Conservation (phyloP, 2,329 filamentous ascomycete species). For the Penicillium italicum region DNA sequence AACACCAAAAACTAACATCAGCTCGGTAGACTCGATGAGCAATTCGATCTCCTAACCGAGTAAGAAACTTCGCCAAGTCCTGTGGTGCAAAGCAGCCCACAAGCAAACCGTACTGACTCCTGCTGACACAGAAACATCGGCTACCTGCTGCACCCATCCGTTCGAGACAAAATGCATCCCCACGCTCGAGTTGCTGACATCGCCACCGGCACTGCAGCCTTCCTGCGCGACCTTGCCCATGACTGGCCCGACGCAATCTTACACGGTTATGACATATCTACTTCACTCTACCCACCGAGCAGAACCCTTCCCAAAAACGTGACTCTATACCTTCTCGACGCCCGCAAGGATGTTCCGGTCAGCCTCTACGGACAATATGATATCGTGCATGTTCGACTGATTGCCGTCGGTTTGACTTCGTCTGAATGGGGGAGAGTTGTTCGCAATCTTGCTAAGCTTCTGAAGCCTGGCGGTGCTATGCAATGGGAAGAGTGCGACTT, state of each 20-base stretch:
- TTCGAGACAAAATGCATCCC: background rate
- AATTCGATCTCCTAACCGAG: conserved; percentile 2
- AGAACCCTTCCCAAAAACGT: conserved; percentile 14
- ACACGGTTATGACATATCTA: conserved; percentile 18
- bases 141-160: conserved; percentile 12
- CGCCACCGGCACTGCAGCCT: conserved; percentile 21
- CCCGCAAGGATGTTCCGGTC: conserved; percentile 10
- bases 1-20: background rate
- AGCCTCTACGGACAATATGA: conserved; percentile 22
- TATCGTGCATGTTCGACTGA: conserved; percentile 20
- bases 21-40: conserved; percentile 1
- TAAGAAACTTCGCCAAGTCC: background rate
- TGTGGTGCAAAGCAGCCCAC: background rate
- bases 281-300: conserved; percentile 5
- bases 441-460: conserved; percentile 3
- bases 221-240: conserved; percentile 10
- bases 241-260: conserved; percentile 10
- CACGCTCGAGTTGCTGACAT: conserved; percentile 19
- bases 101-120: background rate
- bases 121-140: conserved; percentile 8
- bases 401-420: background rate
- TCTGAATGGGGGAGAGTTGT: background rate
- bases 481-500: conserved; percentile 18
- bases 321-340: conserved; percentile 14
- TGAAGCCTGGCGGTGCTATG: conserved; percentile 13